These are phyloP conservation scores for Erythrophleum fordii DNA, from an alignment of 306 rosid genomes.

Conservation along the genomic window DNA sequence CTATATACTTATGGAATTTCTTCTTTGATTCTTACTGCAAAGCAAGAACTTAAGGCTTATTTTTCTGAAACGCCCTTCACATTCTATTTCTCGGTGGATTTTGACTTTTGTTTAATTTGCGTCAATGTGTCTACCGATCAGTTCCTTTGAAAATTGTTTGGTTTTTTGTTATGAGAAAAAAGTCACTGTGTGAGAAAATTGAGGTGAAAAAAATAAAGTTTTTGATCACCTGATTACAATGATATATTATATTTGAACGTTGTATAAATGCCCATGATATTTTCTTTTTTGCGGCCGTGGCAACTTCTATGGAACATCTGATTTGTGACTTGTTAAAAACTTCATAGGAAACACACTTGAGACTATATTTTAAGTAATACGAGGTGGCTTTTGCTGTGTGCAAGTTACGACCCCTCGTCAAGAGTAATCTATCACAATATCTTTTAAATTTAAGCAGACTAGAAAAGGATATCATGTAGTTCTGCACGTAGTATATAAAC, in stretches of 20 bases:
- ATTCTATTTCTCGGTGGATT: background rate
- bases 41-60: background rate
- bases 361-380: background rate
- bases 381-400: background rate
- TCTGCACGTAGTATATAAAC: background rate
- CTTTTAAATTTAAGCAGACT: conserved; percentile 3
- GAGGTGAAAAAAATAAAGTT: background rate
- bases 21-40: background rate
- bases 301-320: background rate
- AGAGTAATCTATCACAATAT: background rate
- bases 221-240: background rate
- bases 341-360: background rate
- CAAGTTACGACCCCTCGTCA: background rate
- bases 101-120: background rate
- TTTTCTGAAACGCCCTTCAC: background rate
- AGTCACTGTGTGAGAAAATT: background rate
- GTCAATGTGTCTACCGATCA: background rate
- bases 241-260: background rate
- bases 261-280: background rate
- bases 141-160: background rate
- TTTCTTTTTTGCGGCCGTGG: background rate
- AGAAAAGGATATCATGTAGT: background rate
- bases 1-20: background rate
- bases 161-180: conserved; percentile 11
- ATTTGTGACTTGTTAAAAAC: background rate